Percentiles rank a stretch among this genome's conserved stretches.
Evolutionary conservation across 352 stramenopile species (phyloP).

Genomic region (Phytophthora sp.): DNA sequence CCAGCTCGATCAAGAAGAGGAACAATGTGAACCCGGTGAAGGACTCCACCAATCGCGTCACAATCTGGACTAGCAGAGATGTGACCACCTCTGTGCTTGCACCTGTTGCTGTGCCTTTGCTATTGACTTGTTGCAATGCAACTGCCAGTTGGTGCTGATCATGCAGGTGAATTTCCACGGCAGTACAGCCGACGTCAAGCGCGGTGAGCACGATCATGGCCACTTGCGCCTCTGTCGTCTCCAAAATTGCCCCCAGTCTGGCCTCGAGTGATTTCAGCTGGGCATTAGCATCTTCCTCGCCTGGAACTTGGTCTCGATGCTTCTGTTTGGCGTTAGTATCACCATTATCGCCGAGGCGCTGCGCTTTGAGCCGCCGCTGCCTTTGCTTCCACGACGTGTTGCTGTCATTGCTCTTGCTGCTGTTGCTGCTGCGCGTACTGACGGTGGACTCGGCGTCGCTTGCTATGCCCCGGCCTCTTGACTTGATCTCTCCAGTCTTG

Average conservation of each 20-base stretch:
- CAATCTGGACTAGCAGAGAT: constrained; percentile 21
- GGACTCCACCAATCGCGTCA: constrained; percentile 50
- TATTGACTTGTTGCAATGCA: constrained; percentile 18
- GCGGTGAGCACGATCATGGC: constrained; percentile 55
- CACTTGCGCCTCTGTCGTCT: constrained; percentile 62
- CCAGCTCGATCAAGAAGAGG: constrained; percentile 66
- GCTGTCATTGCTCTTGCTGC: constrained; percentile 22
- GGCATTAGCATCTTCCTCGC: background rate
- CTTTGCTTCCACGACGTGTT: constrained; percentile 26
- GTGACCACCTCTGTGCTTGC: background rate
- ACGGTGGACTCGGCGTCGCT: constrained; percentile 38
- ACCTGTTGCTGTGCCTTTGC: constrained; percentile 6
- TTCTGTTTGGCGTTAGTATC: background rate
- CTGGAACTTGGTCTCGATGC: background rate
- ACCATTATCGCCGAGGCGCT: background rate
- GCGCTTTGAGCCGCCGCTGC: constrained; percentile 23
- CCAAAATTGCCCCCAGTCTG: constrained; percentile 46
- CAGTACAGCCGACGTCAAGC: constrained; percentile 53
- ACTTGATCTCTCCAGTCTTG: constrained; percentile 24
- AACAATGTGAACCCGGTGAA: constrained; percentile 67
- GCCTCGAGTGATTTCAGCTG: constrained; percentile 15
- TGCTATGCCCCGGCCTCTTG: background rate
- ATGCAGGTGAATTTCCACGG: constrained; percentile 46
- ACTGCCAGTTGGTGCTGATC: constrained; percentile 36
- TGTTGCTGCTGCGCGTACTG: constrained; percentile 36